These are phyloP conservation scores for Psilocybe cubensis DNA, from an alignment of 768 basidiomycete species.

Conservation along the genomic window DNA sequence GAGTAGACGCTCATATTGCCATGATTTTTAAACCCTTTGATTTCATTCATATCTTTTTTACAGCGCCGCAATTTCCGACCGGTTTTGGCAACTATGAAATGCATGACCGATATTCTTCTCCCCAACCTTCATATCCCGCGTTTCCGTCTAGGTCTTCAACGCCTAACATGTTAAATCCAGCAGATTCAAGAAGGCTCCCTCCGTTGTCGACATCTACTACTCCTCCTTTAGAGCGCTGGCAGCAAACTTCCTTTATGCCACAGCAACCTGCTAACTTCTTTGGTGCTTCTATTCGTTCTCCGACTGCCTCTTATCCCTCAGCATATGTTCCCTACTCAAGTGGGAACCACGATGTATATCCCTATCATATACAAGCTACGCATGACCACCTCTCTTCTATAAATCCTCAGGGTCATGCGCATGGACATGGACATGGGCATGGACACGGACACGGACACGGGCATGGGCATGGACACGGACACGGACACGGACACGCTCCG, in stretches of 20 bases:
- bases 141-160: conserved; percentile 54
- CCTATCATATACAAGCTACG: conserved; percentile 39
- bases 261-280: conserved; percentile 38
- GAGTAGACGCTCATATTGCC: conserved; percentile 28
- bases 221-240: conserved; percentile 56
- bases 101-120: conserved; percentile 57
- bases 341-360: conserved; percentile 39
- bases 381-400: conserved; percentile 37
- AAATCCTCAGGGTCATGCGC: conserved; percentile 30
- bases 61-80: conserved; percentile 51
- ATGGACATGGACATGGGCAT: conserved; percentile 12
- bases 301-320: conserved; percentile 63
- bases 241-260: conserved; percentile 35
- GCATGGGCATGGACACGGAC: conserved; percentile 22
- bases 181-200: conserved; percentile 62
- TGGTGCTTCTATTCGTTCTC: conserved; percentile 59
- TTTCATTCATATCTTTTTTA: conserved; percentile 38
- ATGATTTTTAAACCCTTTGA: conserved; percentile 28
- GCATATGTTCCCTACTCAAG: conserved; percentile 54
- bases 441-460: conserved; percentile 17
- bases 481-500: conserved; percentile 3
- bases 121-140: conserved; percentile 47
- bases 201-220: conserved; percentile 50
- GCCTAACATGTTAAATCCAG: conserved; percentile 47
- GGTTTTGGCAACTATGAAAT: conserved; percentile 57